These are phyloP conservation scores for Amanita jacksonii DNA, from an alignment of 768 basidiomycete species.

Conservation along the genomic window DNA sequence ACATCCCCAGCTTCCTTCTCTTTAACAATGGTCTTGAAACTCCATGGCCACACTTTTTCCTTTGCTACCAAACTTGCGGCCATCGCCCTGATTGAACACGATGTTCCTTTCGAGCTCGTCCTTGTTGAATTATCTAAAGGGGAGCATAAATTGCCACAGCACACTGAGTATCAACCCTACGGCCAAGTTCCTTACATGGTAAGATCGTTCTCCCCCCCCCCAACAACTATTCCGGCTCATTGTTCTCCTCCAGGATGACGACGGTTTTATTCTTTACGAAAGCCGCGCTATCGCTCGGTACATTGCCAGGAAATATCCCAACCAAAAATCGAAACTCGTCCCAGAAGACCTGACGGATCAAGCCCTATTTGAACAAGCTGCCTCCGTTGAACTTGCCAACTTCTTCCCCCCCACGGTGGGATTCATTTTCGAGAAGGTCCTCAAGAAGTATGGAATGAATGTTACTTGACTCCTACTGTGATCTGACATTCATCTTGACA, in stretches of 20 bases:
- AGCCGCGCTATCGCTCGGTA: conserved; percentile 55
- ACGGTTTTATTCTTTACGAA: conserved; percentile 55
- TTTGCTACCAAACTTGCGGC: conserved; percentile 39
- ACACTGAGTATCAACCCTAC: conserved; percentile 38
- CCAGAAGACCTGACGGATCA: conserved; percentile 30
- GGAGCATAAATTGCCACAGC: conserved; percentile 32
- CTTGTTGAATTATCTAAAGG: conserved; percentile 24
- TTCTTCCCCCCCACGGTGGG: too few species aligned
- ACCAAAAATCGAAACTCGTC: conserved; percentile 40
- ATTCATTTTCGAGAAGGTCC: too few species aligned
- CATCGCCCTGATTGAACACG: conserved; percentile 34
- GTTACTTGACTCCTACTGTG: too few species aligned
- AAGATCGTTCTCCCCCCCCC: too few species aligned
- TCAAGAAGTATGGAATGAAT: too few species aligned
- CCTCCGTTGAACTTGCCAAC: too few species aligned
- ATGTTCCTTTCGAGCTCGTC: conserved; percentile 36
- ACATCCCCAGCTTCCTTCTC: too few species aligned
- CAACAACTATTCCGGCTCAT: too few species aligned
- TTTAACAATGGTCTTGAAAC: conserved; percentile 32
- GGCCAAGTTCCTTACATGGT: conserved; percentile 25
- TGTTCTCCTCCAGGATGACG: conserved; percentile 33
- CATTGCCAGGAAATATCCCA: conserved; percentile 42
- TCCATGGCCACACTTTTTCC: conserved; percentile 30
- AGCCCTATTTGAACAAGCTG: conserved; percentile 29
- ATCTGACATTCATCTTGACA: too few species aligned